A percentile compares a stretch with the other conserved stretches of the same genome.
Evolutionary conservation across 352 stramenopile genomes (phyloP).

Genomic region (Discostella stelligera): DNA sequence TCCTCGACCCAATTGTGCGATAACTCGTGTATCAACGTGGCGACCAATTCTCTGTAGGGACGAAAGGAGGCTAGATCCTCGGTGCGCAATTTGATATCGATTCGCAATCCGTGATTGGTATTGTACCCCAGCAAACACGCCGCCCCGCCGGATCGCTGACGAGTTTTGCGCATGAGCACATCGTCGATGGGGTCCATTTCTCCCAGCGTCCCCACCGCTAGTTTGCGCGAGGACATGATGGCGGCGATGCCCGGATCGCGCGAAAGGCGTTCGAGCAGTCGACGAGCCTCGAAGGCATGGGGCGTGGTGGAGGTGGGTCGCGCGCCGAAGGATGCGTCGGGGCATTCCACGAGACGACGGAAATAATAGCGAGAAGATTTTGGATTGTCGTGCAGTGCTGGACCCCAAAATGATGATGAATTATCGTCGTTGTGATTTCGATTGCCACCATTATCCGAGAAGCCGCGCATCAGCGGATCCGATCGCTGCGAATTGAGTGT

Average conservation of each 20-base stretch:
- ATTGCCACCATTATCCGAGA: slow-evolving; percentile 43
- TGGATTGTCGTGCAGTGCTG: slow-evolving; percentile 51
- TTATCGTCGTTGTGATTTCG: slow-evolving; percentile 1
- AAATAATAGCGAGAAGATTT: slow-evolving; percentile 42
- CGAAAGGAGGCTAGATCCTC: slow-evolving; percentile 61
- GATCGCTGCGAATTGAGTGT: slow-evolving; percentile 52
- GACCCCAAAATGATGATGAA: slow-evolving; percentile 41
- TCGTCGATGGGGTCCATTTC: slow-evolving; percentile 80
- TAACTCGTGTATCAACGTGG: slow-evolving; percentile 75
- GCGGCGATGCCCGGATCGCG: slow-evolving; percentile 68
- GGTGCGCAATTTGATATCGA: slow-evolving; percentile 71
- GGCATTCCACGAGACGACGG: slow-evolving; percentile 56
- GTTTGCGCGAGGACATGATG: slow-evolving; percentile 62
- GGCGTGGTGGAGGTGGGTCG: slow-evolving; percentile 42
- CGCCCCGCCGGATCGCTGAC: slow-evolving; percentile 22
- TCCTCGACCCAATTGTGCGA: slow-evolving; percentile 76
- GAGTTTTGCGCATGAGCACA: slow-evolving; percentile 61
- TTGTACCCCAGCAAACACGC: slow-evolving; percentile 74
- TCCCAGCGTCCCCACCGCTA: slow-evolving; percentile 64
- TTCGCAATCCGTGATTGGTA: slow-evolving; percentile 65
- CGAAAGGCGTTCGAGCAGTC: slow-evolving; percentile 61
- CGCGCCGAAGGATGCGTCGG: slow-evolving; percentile 60
- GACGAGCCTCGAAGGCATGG: slow-evolving; percentile 63
- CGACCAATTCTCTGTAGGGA: slow-evolving; percentile 58
- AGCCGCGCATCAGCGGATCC: slow-evolving; percentile 71